Percentiles rank a stretch among this genome's conserved stretches.
Conservation (phyloP, 768 basidiomycete species). For the Dictyophora rubrovolvata region DNA sequence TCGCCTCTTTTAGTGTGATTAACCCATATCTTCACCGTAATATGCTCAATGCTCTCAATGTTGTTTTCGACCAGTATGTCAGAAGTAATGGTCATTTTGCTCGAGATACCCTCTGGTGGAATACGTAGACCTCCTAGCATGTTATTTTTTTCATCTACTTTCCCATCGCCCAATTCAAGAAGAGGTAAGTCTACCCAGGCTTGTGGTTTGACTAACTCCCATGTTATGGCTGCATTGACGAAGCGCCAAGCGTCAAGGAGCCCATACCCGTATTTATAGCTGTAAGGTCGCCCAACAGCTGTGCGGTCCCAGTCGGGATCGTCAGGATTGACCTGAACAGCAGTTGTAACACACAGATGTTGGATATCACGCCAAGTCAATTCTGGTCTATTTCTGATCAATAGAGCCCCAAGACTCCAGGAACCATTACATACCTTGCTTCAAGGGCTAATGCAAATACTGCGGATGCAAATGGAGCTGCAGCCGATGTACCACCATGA, state of each 20-base stretch:
- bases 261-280: slow-evolving; percentile 96
- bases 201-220: slow-evolving; percentile 89
- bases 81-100: slow-evolving; percentile 54
- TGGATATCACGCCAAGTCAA: slow-evolving; percentile 96
- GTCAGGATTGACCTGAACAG: slow-evolving; percentile 68
- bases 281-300: slow-evolving; percentile 53
- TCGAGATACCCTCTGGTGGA: slow-evolving; percentile 48
- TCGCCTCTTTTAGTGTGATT: slow-evolving; percentile 80
- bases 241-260: slow-evolving; percentile 74
- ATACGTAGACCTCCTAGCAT: slow-evolving; percentile 63
- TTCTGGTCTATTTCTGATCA: slow-evolving; percentile 53
- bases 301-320: slow-evolving; percentile 94
- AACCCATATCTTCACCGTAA: slow-evolving; percentile 91
- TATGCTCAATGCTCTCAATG: slow-evolving; percentile 82
- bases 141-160: slow-evolving; percentile 40
- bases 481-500: slow-evolving; percentile 96
- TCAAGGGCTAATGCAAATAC: slow-evolving; percentile 86
- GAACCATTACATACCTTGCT: slow-evolving; percentile 48
- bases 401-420: slow-evolving; percentile 7
- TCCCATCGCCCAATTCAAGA: slow-evolving; percentile 53
- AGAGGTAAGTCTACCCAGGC: slow-evolving; percentile 76
- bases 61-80: slow-evolving; percentile 63
- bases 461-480: slow-evolving; percentile 92
- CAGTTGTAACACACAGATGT: slow-evolving; percentile 72
- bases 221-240: slow-evolving; percentile 69